Conservation (phyloP, 1,284 basidiomycete species). For the Violaceomyces palustris region DNA sequence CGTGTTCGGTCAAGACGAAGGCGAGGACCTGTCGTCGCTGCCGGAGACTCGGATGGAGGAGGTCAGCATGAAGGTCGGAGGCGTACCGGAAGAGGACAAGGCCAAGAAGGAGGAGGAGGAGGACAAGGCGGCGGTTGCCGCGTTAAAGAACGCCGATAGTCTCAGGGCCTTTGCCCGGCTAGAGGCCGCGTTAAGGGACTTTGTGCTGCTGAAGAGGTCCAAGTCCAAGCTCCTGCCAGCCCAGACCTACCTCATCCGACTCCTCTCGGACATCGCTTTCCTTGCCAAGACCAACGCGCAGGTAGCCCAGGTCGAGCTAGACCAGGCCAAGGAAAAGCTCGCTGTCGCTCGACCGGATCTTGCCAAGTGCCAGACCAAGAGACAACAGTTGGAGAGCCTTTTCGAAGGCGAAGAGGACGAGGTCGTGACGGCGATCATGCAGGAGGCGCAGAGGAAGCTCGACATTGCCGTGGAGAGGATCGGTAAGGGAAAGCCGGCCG, state of each 20-base stretch:
- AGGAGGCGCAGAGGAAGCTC: constrained; percentile 57
- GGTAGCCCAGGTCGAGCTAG: constrained; percentile 75
- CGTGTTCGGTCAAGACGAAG: constrained; percentile 29
- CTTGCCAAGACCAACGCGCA: constrained; percentile 81
- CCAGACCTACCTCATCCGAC: constrained; percentile 84
- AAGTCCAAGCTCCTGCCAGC: constrained; percentile 94
- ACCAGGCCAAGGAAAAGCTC: constrained; percentile 69
- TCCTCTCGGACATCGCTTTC: constrained; percentile 81
- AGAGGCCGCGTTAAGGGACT: constrained; percentile 86
- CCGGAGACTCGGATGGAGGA: constrained; percentile 46
- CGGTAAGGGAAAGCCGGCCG: constrained; percentile 64
- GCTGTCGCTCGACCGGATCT: constrained; percentile 71
- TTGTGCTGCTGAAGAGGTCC: constrained; percentile 88
- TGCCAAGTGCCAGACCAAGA: constrained; percentile 74
- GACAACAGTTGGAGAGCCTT: constrained; percentile 70
- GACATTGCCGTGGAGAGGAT: constrained; percentile 71
- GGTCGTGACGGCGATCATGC: constrained; percentile 61
- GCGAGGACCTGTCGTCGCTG: constrained; percentile 56
- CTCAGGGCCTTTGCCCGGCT: constrained; percentile 70
- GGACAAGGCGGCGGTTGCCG: background rate
- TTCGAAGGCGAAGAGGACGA: constrained; percentile 77
- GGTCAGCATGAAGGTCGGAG: constrained; percentile 19
- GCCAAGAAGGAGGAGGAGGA: constrained; percentile 7
- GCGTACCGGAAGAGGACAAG: constrained; percentile 4
- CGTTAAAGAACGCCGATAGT: constrained; percentile 8